Conservation (phyloP, 1,284 basidiomycete species). For the Cerioporus squamosus region DNA sequence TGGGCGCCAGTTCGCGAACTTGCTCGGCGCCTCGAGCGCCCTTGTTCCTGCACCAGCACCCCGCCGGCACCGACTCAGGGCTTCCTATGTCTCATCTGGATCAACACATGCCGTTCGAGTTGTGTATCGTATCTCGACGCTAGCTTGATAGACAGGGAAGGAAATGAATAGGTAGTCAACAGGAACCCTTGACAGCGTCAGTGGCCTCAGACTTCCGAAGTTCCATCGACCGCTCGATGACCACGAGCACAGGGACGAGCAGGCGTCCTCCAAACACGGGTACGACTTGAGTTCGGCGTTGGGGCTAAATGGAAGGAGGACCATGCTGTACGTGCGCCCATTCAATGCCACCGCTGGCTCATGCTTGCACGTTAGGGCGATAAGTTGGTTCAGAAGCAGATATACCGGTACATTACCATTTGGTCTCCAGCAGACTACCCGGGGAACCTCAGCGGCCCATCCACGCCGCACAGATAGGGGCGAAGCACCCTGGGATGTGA, state of each 20-base stretch:
- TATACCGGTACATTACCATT: too few relatives aligned
- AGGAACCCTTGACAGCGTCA: too few relatives aligned
- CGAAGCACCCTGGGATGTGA: slow-evolving; percentile 18
- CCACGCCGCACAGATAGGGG: slow-evolving; percentile 5
- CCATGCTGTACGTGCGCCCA: slow-evolving; percentile 16
- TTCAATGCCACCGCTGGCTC: slow-evolving; percentile 2
- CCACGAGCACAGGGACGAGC: neutral
- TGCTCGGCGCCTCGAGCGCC: neutral
- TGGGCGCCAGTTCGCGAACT: neutral
- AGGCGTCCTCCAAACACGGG: neutral
- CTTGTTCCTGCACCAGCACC: neutral
- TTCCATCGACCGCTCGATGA: too few relatives aligned
- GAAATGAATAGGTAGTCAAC: too few relatives aligned
- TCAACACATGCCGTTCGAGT: too few relatives aligned
- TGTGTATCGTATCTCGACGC: too few relatives aligned
- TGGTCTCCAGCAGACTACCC: neutral
- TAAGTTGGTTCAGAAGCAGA: slow-evolving; percentile 12
- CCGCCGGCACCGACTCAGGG: too few relatives aligned
- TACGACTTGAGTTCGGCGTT: neutral
- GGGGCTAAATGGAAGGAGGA: neutral
- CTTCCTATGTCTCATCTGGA: too few relatives aligned
- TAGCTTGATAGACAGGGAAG: too few relatives aligned
- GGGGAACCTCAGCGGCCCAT: slow-evolving; percentile 4
- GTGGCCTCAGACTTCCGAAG: too few relatives aligned
- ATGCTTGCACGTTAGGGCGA: slow-evolving; percentile 17